A percentile compares a stretch with the other conserved stretches of the same genome.
Evolutionary conservation across 176 grass and related monocot species (phyloP).

Genomic region (Paspalum notatum): DNA sequence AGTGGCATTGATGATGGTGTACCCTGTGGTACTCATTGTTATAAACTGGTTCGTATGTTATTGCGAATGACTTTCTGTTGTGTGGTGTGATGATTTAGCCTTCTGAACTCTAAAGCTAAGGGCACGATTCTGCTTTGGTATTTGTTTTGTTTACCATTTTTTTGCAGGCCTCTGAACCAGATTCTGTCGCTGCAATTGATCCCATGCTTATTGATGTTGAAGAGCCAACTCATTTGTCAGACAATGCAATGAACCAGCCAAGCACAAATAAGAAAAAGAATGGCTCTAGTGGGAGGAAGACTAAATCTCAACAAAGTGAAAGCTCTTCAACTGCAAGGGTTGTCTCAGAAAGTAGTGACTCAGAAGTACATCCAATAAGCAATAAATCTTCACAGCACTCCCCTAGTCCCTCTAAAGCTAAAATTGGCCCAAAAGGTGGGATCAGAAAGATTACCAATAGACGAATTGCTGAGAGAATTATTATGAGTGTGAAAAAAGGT

Average conservation of each 20-base stretch:
- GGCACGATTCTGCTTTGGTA: neutral
- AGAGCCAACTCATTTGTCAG: conserved; percentile 54
- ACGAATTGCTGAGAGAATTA: conserved; percentile 79
- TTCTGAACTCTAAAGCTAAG: conserved; percentile 36
- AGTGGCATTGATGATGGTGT: conserved; percentile 64
- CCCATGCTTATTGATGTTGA: conserved; percentile 44
- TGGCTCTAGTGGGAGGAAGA: conserved; percentile 67
- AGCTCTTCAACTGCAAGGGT: conserved; percentile 73
- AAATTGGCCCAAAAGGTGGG: conserved; percentile 60
- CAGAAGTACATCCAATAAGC: conserved; percentile 61
- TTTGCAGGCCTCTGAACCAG: conserved; percentile 57
- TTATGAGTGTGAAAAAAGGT: conserved; percentile 75
- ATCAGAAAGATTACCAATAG: conserved; percentile 72
- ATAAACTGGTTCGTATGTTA: conserved; percentile 74
- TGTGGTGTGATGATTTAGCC: conserved; percentile 18
- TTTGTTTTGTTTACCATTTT: conserved; percentile 25
- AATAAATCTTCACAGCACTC: conserved; percentile 56
- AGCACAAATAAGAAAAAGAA: conserved; percentile 59
- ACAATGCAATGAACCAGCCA: conserved; percentile 50
- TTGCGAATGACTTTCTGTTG: conserved; percentile 9
- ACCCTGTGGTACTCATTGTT: conserved; percentile 83
- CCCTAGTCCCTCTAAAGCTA: conserved; percentile 54
- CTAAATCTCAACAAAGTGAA: conserved; percentile 81
- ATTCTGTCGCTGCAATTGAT: conserved; percentile 47
- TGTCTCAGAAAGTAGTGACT: conserved; percentile 88